Base-by-base conservation (phyloP, 2,329 filamentous ascomycete species). In the Microdochium paspali region DNA sequence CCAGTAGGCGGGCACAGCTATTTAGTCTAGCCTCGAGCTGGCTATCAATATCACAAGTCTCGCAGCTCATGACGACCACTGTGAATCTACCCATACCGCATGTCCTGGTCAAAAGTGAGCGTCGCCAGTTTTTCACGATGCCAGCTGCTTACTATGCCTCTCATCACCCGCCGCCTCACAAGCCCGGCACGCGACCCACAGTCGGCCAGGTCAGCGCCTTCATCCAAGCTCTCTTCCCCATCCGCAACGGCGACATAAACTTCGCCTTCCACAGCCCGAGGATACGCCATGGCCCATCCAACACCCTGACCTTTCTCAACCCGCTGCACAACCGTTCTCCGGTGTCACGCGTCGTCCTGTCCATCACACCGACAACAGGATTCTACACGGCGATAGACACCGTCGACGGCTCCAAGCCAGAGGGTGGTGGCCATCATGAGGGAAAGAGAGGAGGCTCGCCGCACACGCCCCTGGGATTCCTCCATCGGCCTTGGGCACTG, bases 401-500 rank as follows among this genome's bases (percentile, higher is more conserved):
- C n/a, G n/a, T n/a, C n/a, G n/a, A n/a, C n/a, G n/a, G n/a, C n/a
- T n/a, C n/a, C n/a, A n/a, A n/a, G n/a, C n/a, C n/a, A n/a, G n/a
- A n/a, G n/a, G n/a, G n/a, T n/a, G n/a, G n/a, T n/a, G n/a, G n/a
- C 2, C 49, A 49, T n/a, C 12, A n/a, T n/a, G 10, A 10, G 39
- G 39, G 5, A 10, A 23, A 12, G 20, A 10, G 39, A 18, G n/a
- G 12, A 23, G 4, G 31, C 15, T 25, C n/a, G 1, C 24, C 25
- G n/a, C 40, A 15, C 26, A 23, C 52, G 30, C 42, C 46, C 4
- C 24, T 47, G 15, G 46, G 39, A 9, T 55, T 55, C 40, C 44
- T 55, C 4, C 53, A 54, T 46, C 47, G 50, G 31, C 53, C 51
- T 6, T 55, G 52, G 49, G 15, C 21, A 15, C 47, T 55, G 15